Percentiles rank a stretch among this genome's conserved stretches.
Evolutionary conservation across 2,329 filamentous ascomycete species (phyloP).

Genomic region (Gnomoniopsis smithogilvyi): DNA sequence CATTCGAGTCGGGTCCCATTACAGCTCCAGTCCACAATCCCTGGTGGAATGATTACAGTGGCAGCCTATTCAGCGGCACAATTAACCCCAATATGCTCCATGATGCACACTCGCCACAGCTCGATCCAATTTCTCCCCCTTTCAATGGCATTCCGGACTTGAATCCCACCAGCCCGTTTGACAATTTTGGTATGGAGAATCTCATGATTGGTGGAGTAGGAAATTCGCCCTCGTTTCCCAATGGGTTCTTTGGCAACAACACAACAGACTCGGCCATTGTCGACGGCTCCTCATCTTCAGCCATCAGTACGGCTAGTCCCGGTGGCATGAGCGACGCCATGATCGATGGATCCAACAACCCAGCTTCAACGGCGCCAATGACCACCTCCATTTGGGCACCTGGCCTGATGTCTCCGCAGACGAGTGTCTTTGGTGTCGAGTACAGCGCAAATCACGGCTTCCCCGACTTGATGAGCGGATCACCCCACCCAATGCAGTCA

Average conservation of each 20-base stretch:
- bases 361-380: slow-evolving; percentile 46
- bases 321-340: slow-evolving; percentile 89
- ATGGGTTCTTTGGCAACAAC: slow-evolving; percentile 36
- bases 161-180: slow-evolving; percentile 31
- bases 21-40: slow-evolving; percentile 67
- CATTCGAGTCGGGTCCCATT: slow-evolving; percentile 65
- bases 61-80: slow-evolving; percentile 69
- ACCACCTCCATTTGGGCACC: slow-evolving; percentile 66
- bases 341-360: slow-evolving; percentile 75
- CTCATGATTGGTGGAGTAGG: slow-evolving; percentile 28
- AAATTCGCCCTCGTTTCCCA: slow-evolving; percentile 66
- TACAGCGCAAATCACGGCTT: slow-evolving; percentile 62
- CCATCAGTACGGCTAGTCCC: slow-evolving; percentile 91
- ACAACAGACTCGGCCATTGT: slow-evolving; percentile 77
- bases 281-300: slow-evolving; percentile 91
- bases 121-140: slow-evolving; percentile 61
- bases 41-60: slow-evolving; percentile 67
- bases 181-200: slow-evolving; percentile 11
- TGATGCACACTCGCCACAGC: slow-evolving; percentile 71
- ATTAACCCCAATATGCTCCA: slow-evolving; percentile 76
- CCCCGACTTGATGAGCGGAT: slow-evolving; percentile 71
- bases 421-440: slow-evolving; percentile 72
- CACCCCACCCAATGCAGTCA: slow-evolving; percentile 70
- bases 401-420: slow-evolving; percentile 64
- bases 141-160: slow-evolving; percentile 54